A percentile compares a stretch with the other conserved stretches of the same genome.
phyloP scores from a whole-genome alignment of 2,329 filamentous ascomycete species.

The Alternaria brassicae region DNA sequence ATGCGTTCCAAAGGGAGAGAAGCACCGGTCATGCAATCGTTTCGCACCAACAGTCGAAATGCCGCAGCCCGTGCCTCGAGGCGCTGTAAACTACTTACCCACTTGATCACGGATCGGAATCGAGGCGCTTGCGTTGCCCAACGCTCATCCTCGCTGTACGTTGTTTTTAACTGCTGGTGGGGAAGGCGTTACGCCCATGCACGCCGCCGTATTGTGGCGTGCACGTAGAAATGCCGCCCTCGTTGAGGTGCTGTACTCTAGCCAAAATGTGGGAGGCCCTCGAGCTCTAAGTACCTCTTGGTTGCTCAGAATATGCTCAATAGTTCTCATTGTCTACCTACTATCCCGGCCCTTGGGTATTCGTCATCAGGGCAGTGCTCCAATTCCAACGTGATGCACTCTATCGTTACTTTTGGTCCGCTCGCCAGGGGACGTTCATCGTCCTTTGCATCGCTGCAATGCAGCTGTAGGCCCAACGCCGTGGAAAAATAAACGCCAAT shows the following conservation, averaged over 20 bases:
- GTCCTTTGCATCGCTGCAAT: background rate
- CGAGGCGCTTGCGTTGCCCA: background rate
- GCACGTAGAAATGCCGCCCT: background rate
- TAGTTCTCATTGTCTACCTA: background rate
- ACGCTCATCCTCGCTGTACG: background rate
- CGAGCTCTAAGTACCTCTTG: background rate
- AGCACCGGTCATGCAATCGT: constrained; percentile 4
- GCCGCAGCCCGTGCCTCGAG: background rate
- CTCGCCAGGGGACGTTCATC: background rate
- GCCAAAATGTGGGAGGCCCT: background rate
- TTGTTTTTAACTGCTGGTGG: background rate
- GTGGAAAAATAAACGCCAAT: background rate
- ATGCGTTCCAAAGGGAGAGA: background rate
- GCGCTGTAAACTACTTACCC: background rate
- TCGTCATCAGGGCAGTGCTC: background rate
- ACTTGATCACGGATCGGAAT: background rate
- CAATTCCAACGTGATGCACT: background rate
- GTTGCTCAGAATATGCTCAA: constrained; percentile 2
- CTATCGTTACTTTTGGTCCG: background rate
- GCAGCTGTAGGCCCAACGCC: background rate
- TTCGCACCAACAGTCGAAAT: background rate
- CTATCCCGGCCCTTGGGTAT: background rate
- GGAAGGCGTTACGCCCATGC: background rate
- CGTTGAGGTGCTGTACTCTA: background rate
- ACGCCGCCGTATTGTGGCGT: background rate